These are phyloP conservation scores for Aspergillus sp. DNA, from an alignment of 2,329 filamentous ascomycete species.

Conservation along the genomic window DNA sequence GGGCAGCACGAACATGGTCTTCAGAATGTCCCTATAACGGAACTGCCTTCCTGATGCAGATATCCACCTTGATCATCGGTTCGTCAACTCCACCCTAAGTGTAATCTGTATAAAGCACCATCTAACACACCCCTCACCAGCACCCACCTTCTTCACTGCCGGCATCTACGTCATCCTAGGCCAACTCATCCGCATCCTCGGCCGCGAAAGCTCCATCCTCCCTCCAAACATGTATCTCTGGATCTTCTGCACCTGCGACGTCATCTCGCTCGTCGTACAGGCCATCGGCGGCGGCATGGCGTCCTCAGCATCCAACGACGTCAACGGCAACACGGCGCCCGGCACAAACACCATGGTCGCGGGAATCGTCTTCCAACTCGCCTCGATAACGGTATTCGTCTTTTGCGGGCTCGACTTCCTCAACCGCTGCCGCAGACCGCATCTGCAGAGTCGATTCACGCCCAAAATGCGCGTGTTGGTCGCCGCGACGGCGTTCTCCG, in stretches of 20 bases:
- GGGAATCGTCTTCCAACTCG: slow-evolving; percentile 56
- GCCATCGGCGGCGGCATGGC: slow-evolving; percentile 52
- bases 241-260: slow-evolving; percentile 50
- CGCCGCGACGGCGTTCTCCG: slow-evolving; percentile 37
- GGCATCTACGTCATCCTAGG: slow-evolving; percentile 48
- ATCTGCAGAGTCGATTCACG: slow-evolving; percentile 17
- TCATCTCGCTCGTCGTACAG: slow-evolving; percentile 53
- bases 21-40: slow-evolving; percentile 46
- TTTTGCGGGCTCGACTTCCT: slow-evolving; percentile 45
- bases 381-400: slow-evolving; percentile 51
- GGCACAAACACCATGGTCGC: slow-evolving; percentile 49
- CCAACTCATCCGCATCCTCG: slow-evolving; percentile 41
- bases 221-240: slow-evolving; percentile 42
- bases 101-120: neutral
- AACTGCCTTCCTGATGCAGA: slow-evolving; percentile 48
- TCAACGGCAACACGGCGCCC: slow-evolving; percentile 41
- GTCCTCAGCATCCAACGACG: slow-evolving; percentile 39
- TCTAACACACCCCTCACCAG: neutral
- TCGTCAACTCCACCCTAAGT: too few relatives aligned
- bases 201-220: slow-evolving; percentile 40
- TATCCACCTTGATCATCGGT: slow-evolving; percentile 39
- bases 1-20: slow-evolving; percentile 47
- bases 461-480: slow-evolving; percentile 27
- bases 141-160: slow-evolving; percentile 49
- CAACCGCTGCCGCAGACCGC: slow-evolving; percentile 24